Base-by-base conservation (phyloP, 106 monocot species). In the Phalaenopsis equestris region DNA sequence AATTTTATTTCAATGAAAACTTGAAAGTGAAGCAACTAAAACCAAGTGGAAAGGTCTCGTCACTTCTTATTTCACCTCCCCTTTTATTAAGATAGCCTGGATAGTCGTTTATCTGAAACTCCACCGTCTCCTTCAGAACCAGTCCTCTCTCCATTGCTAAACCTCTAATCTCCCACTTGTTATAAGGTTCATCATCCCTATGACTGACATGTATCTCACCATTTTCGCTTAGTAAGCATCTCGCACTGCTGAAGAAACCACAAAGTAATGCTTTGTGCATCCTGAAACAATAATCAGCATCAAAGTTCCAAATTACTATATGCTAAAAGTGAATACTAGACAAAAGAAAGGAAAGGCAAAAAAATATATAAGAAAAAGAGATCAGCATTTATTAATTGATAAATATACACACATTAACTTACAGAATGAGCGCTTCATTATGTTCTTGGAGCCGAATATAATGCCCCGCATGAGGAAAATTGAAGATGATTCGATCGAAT, bases 401-500 rank as follows among this genome's bases (percentile, higher is more conserved):
- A 56, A 2, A 56, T 56, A 56, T 56, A 56, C 56, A 45, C 43
- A 4, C 43, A 43, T 43, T 0, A 3, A 45, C 43, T 45, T 45
- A 70, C 70, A 70, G 14, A 39, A 70, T 70, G 70, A 70, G 65
- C 77, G 18, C 49, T n/a, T 24, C 37, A n/a, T n/a, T 77, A 14
- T 4, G n/a, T 8, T 82, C 82, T 2, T 19, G 3, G 30, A 43
- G 37, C 5, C 0, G 0, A 2, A 39, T 47, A 41, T 48, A 38
- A 41, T 82, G 77, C 11, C 89, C 93, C 14, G 88, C 86, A 72
- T 93, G 92, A 7, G 90, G 93, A 45, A 93, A 93, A 79, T 90
- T 93, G 72, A 85, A 93, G 36, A 93, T 65, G 42, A 93, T 85
- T 12, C 88, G 37, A 81, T 93, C 86, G 58, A 93, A 93, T 46